Conservation (phyloP, 2,329 filamentous ascomycete genomes). For the Fusarium metavorans region DNA sequence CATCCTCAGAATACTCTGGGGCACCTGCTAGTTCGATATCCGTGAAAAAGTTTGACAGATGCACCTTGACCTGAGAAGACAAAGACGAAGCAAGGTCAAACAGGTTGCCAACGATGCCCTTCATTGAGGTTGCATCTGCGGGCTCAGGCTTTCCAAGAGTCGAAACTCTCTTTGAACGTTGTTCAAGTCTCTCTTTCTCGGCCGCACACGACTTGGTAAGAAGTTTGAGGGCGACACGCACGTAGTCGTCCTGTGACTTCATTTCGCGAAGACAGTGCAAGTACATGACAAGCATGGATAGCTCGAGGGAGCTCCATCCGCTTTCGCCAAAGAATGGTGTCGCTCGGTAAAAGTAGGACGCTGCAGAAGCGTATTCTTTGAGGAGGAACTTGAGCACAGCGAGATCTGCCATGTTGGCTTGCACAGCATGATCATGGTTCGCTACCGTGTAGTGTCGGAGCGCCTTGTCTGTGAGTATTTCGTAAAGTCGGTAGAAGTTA, state of each 20-base stretch:
- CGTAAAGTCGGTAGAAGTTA: conserved; percentile 75
- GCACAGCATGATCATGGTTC: conserved; percentile 80
- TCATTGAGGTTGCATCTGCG: conserved; percentile 55
- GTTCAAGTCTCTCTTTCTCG: conserved; percentile 61
- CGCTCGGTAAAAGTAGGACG: conserved; percentile 81
- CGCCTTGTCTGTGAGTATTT: conserved; percentile 85
- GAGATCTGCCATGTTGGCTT: conserved; percentile 84
- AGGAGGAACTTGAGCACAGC: conserved; percentile 85
- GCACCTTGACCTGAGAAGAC: conserved; percentile 71
- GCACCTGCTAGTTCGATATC: conserved; percentile 75
- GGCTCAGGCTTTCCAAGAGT: conserved; percentile 25
- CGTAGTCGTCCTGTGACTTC: conserved; percentile 81
- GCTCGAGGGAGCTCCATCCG: conserved; percentile 83
- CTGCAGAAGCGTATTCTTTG: conserved; percentile 78
- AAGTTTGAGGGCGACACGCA: conserved; percentile 79
- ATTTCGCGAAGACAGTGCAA: conserved; percentile 83
- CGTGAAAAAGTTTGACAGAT: conserved; percentile 80
- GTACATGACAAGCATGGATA: conserved; percentile 88
- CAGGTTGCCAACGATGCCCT: conserved; percentile 62
- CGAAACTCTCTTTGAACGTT: conserved; percentile 46
- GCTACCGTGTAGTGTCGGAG: conserved; percentile 86
- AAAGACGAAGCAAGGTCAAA: conserved; percentile 59
- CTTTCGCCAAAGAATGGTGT: conserved; percentile 82
- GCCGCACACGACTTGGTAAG: conserved; percentile 73
- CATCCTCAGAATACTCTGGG: conserved; percentile 75